phyloP scores from a whole-genome alignment of 2,329 filamentous ascomycete species.

The Verticillium nubilum region DNA sequence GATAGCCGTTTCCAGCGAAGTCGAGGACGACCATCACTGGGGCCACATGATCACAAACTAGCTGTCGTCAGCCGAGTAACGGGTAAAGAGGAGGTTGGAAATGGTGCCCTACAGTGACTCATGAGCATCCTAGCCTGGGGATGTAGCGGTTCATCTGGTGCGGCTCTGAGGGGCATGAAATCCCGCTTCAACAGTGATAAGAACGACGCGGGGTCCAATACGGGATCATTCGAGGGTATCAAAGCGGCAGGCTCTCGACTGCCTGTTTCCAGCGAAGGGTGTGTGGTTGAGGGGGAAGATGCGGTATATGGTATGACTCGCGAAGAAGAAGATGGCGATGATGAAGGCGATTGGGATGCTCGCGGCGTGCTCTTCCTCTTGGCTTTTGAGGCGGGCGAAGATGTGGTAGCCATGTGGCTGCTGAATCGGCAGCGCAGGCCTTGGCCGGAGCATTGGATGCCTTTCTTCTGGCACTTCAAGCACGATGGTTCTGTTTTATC shows the following conservation, averaged over 20 bases:
- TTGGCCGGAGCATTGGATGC: conserved; percentile 31
- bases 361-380: conserved; percentile 4
- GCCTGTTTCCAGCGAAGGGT: neutral
- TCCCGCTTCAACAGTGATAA: neutral
- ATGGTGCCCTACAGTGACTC: conserved; percentile 26
- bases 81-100: neutral
- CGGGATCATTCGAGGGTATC: neutral
- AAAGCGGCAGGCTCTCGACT: neutral
- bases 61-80: neutral
- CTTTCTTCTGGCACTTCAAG: conserved; percentile 30
- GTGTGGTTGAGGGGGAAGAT: neutral
- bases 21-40: conserved; percentile 34
- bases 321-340: neutral
- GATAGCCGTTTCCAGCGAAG: conserved; percentile 27
- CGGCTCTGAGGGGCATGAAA: conserved; percentile 11
- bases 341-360: conserved; percentile 1
- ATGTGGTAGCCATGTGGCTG: conserved; percentile 16
- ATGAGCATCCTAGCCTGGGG: conserved; percentile 27
- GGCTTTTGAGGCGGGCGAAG: conserved; percentile 3
- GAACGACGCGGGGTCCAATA: neutral
- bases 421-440: conserved; percentile 29
- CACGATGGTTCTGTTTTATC: conserved; percentile 32
- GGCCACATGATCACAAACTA: conserved; percentile 29
- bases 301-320: neutral
- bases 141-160: conserved; percentile 18